Evolutionary conservation across 148 eudicot genomes (phyloP).

Genomic region (Salicornia ramosissima): DNA sequence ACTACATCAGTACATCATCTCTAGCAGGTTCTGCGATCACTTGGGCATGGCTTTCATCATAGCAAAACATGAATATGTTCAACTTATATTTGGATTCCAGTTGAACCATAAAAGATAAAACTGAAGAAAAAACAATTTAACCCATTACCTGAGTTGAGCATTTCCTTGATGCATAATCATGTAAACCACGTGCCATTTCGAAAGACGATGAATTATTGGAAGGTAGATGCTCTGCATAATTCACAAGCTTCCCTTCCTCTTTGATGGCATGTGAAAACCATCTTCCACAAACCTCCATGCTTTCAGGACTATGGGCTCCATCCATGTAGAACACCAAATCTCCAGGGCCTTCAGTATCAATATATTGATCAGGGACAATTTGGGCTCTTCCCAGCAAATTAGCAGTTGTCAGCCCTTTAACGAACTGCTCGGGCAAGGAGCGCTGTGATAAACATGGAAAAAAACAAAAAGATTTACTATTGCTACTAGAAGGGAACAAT

Average conservation of each 20-base stretch:
- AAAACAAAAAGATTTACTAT: constrained; percentile 4
- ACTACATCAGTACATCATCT: neutral
- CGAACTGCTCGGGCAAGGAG: constrained; percentile 75
- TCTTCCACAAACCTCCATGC: constrained; percentile 96
- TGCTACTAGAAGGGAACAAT: neutral
- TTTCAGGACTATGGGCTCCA: constrained; percentile 99
- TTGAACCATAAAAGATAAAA: too few relatives aligned
- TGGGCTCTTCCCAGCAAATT: constrained; percentile 87
- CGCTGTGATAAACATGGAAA: constrained; percentile 40
- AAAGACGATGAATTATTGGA: constrained; percentile 27
- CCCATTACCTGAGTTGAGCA: constrained; percentile 58
- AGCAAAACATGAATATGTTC: neutral
- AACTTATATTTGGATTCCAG: neutral
- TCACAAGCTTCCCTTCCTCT: constrained; percentile 35
- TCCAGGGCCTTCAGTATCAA: constrained; percentile 47
- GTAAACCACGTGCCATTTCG: constrained; percentile 32
- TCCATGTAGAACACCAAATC: constrained; percentile 85
- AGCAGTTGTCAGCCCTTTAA: constrained; percentile 74
- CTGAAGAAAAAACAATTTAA: neutral
- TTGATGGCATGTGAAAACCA: constrained; percentile 72
- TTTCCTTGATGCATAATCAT: constrained; percentile 34
- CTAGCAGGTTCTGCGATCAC: neutral
- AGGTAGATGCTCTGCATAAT: constrained; percentile 21
- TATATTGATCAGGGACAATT: constrained; percentile 60
- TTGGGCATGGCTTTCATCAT: neutral